Evolutionary conservation across 371 early-diverging fungal species (phyloP).

Genomic region (Syncephalastrum contaminatum): DNA sequence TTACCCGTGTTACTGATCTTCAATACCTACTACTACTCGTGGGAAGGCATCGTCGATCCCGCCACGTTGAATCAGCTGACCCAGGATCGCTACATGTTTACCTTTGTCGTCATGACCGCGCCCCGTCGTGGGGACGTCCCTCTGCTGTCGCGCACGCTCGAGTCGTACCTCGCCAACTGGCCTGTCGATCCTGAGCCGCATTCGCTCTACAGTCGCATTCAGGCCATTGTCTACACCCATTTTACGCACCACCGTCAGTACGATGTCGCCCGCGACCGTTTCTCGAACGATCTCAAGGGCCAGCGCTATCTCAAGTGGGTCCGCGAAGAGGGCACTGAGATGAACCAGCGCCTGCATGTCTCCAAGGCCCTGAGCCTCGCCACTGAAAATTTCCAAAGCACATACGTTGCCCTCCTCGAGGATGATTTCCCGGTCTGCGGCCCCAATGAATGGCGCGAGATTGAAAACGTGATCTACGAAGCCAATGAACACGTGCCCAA

Average conservation of each 20-base stretch:
- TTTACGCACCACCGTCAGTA: slow-evolving; percentile 55
- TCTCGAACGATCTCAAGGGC: slow-evolving; percentile 43
- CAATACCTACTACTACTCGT: slow-evolving; percentile 35
- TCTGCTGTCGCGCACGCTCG: slow-evolving; percentile 51
- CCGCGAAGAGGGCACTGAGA: slow-evolving; percentile 47
- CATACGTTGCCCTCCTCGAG: slow-evolving; percentile 57
- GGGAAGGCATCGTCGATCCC: slow-evolving; percentile 35
- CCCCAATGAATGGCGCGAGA: slow-evolving; percentile 52
- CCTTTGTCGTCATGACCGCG: slow-evolving; percentile 62
- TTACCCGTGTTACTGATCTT: slow-evolving; percentile 38
- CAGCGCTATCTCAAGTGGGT: slow-evolving; percentile 55
- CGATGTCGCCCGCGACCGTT: slow-evolving; percentile 40
- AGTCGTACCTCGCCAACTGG: slow-evolving; percentile 58
- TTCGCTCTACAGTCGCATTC: slow-evolving; percentile 52
- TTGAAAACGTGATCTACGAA: slow-evolving; percentile 53
- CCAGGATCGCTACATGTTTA: slow-evolving; percentile 49
- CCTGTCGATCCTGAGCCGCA: slow-evolving; percentile 34
- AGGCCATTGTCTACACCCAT: slow-evolving; percentile 61
- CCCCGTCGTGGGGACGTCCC: slow-evolving; percentile 55
- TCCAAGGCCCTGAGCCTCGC: slow-evolving; percentile 52
- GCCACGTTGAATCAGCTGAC: slow-evolving; percentile 32
- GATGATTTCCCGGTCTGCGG: slow-evolving; percentile 67
- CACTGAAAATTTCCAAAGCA: slow-evolving; percentile 31
- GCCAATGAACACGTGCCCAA: slow-evolving; percentile 45
- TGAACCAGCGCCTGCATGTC: slow-evolving; percentile 59